phyloP scores from a whole-genome alignment of 2,329 filamentous ascomycete species.

The Curvularia hawaiiensis region DNA sequence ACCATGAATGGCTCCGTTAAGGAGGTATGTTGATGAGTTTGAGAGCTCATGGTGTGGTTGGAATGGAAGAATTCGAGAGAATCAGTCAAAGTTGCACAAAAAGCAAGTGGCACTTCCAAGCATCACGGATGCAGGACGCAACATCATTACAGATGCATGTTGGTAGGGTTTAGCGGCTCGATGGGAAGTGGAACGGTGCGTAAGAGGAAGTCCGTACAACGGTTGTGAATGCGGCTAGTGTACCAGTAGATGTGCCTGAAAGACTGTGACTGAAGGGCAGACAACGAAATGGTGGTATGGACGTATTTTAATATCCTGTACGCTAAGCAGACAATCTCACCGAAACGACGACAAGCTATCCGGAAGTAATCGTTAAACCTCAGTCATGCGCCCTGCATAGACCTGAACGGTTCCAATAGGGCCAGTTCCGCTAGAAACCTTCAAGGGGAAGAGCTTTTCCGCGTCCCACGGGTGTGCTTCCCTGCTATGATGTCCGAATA shows the following conservation, averaged over 20 bases:
- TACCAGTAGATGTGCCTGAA: constrained; percentile 1
- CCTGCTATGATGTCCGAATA: background rate
- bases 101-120: background rate
- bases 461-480: background rate
- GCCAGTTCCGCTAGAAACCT: background rate
- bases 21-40: background rate
- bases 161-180: background rate
- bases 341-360: background rate
- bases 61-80: background rate
- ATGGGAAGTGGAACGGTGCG: background rate
- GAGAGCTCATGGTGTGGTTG: constrained; percentile 2
- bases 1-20: constrained; percentile 1
- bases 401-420: background rate
- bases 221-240: background rate
- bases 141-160: background rate
- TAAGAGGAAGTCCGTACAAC: background rate
- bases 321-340: background rate
- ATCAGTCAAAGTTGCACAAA: background rate
- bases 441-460: too few relatives aligned
- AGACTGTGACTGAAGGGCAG: background rate
- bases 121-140: background rate
- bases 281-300: background rate
- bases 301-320: background rate
- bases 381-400: constrained; percentile 1
- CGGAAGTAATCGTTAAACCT: constrained; percentile 1